Evolutionary conservation across 305 asterid species (phyloP).

Genomic region (Fraxinus sp.): DNA sequence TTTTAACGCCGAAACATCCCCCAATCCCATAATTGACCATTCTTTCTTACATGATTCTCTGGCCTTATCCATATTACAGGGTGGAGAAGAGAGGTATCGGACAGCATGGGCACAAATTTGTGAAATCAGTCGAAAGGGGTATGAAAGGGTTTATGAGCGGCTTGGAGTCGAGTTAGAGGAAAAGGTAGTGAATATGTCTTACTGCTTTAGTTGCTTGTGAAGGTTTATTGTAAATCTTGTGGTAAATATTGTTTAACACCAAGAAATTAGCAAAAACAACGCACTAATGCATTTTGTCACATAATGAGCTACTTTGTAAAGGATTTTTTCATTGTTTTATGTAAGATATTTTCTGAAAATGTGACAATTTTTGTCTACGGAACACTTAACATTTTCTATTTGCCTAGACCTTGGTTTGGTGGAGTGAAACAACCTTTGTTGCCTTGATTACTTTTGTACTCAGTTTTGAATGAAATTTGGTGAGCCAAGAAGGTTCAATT

Average conservation of each 20-base stretch:
- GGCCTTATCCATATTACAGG: slow-evolving; percentile 36
- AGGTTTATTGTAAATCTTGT: slow-evolving; percentile 6
- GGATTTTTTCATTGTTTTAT: not conserved
- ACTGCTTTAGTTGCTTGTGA: not conserved
- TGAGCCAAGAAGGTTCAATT: not conserved
- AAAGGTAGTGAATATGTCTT: slow-evolving; percentile 48
- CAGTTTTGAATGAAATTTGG: not conserved
- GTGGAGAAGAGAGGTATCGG: slow-evolving; percentile 74
- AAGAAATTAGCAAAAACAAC: no score
- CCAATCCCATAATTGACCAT: not conserved
- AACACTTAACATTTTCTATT: not conserved
- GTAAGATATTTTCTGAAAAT: not conserved
- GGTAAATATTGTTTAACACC: not conserved
- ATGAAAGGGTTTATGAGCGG: slow-evolving; percentile 60
- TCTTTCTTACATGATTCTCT: slow-evolving; percentile 10
- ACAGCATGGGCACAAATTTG: slow-evolving; percentile 84
- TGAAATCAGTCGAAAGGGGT: slow-evolving; percentile 80
- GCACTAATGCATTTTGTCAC: not conserved
- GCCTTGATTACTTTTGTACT: not conserved
- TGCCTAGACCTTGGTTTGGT: not conserved
- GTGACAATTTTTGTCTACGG: not conserved
- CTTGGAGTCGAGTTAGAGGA: slow-evolving; percentile 82
- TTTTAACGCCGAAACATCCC: not conserved
- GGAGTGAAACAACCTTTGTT: not conserved
- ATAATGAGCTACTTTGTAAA: not conserved